Evolutionary conservation across 805 yeast genomes (phyloP).

Genomic region (Myxozyma neglecta): DNA sequence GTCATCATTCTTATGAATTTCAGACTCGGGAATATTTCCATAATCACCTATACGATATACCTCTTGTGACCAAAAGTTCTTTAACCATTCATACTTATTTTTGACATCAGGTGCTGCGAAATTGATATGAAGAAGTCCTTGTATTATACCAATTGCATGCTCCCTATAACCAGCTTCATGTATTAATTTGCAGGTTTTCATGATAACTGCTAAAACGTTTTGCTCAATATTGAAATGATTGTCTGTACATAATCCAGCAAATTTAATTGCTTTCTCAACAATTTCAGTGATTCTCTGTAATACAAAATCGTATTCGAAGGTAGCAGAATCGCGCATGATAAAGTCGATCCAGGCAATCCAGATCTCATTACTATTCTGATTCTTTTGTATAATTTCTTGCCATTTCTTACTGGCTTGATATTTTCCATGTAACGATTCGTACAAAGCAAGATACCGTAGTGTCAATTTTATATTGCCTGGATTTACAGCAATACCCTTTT

Average conservation of each 20-base stretch:
- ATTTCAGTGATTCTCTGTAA: slow-evolving; percentile 2
- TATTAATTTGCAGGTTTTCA: slow-evolving; percentile 5
- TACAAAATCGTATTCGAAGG: slow-evolving; percentile 14
- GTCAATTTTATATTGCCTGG: slow-evolving; percentile 14
- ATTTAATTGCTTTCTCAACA: not conserved
- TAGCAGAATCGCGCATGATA: slow-evolving; percentile 16
- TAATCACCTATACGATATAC: slow-evolving; percentile 33
- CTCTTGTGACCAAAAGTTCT: slow-evolving; percentile 32
- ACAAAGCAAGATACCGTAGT: slow-evolving; percentile 6
- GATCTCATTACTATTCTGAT: slow-evolving; percentile 15
- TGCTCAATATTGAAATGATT: slow-evolving; percentile 1
- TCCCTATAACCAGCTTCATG: slow-evolving; percentile 33
- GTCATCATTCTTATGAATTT: not conserved
- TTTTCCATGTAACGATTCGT: slow-evolving; percentile 19
- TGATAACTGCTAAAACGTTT: not conserved
- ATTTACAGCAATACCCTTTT: slow-evolving; percentile 16
- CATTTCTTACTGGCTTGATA: slow-evolving; percentile 22
- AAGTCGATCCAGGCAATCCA: slow-evolving; percentile 23
- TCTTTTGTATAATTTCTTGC: not conserved
- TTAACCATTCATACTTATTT: slow-evolving; percentile 6
- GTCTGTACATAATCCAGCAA: not conserved
- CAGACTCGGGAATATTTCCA: no score
- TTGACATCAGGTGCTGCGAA: slow-evolving; percentile 12
- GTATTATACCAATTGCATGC: slow-evolving; percentile 30
- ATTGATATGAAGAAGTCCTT: slow-evolving; percentile 31